Percentiles rank a stretch among this genome's conserved stretches.
phyloP scores from a whole-genome alignment of 306 rosid species.

The Vigna mungo region DNA sequence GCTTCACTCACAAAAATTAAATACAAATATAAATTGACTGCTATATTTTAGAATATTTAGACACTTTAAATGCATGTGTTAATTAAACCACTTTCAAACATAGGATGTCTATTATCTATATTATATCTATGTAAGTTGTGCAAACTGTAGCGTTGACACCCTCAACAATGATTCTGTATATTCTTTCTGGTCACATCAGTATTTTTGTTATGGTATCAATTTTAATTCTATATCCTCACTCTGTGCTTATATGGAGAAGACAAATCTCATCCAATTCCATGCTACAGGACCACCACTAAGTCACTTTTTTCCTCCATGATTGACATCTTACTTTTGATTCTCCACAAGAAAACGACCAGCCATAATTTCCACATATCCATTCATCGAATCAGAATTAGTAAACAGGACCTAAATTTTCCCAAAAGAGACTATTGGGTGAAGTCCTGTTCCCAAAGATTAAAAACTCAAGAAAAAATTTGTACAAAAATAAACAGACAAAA shows the following conservation, averaged over 20 bases:
- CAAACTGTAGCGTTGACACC: no score
- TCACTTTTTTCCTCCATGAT: slow-evolving; percentile 23
- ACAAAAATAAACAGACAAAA: neutral
- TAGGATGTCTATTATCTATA: neutral
- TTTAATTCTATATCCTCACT: neutral
- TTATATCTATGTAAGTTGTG: neutral
- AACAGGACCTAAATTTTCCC: neutral
- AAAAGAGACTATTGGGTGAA: slow-evolving; percentile 32
- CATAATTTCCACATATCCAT: slow-evolving; percentile 9
- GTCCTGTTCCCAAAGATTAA: slow-evolving; percentile 7
- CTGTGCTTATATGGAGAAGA: neutral
- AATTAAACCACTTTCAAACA: neutral
- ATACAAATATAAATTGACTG: neutral
- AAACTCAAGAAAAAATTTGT: neutral
- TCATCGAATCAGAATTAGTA: neutral
- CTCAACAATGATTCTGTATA: no score
- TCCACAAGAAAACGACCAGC: slow-evolving; percentile 2
- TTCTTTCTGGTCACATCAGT: no score
- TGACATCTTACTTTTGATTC: neutral
- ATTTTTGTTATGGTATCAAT: neutral
- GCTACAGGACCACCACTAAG: slow-evolving; percentile 37
- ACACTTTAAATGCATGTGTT: neutral
- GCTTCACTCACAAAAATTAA: neutral
- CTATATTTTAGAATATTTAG: neutral
- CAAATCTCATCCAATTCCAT: no score